Conservation (phyloP, 2,329 filamentous ascomycete species). For the Apiospora hydei region DNA sequence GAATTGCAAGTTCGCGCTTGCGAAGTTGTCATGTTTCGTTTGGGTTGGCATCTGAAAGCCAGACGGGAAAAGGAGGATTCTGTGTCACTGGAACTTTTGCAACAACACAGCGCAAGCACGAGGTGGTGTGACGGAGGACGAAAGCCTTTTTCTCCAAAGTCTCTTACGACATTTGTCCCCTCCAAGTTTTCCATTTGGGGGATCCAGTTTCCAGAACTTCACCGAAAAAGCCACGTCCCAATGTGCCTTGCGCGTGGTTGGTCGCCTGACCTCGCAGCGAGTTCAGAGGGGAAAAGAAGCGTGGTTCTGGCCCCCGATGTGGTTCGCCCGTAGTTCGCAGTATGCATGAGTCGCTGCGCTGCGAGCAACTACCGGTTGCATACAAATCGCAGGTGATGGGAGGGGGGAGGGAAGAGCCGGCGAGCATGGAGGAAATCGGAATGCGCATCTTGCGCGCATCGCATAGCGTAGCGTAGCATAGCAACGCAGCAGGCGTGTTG, state of each 20-base stretch:
- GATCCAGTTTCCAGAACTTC: conserved; percentile 15
- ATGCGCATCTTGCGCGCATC: conserved; percentile 2
- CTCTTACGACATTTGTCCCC: conserved; percentile 21
- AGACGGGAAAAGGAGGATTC: conserved; percentile 9
- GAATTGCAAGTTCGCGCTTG: conserved; percentile 5
- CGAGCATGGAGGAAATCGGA: conserved; percentile 1
- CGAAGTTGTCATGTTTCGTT: conserved; percentile 6
- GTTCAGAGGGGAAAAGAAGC: background rate
- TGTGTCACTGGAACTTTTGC: conserved; percentile 14
- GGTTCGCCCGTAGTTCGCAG: conserved; percentile 17
- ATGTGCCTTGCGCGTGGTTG: background rate
- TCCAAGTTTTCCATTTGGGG: conserved; percentile 15
- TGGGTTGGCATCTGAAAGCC: background rate
- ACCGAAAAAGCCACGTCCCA: conserved; percentile 13
- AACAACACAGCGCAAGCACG: background rate
- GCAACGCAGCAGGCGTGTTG: background rate
- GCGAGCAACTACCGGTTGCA: conserved; percentile 13
- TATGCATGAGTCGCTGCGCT: background rate
- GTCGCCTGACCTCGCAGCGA: conserved; percentile 17
- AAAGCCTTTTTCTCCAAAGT: conserved; percentile 1
- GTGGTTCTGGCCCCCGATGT: conserved; percentile 1
- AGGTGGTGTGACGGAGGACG: conserved; percentile 19
- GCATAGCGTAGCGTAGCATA: background rate
- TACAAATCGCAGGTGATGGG: background rate
- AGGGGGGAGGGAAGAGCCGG: background rate